phyloP scores from a whole-genome alignment of 2,329 filamentous ascomycete genomes.

The Diaporthe sp. region DNA sequence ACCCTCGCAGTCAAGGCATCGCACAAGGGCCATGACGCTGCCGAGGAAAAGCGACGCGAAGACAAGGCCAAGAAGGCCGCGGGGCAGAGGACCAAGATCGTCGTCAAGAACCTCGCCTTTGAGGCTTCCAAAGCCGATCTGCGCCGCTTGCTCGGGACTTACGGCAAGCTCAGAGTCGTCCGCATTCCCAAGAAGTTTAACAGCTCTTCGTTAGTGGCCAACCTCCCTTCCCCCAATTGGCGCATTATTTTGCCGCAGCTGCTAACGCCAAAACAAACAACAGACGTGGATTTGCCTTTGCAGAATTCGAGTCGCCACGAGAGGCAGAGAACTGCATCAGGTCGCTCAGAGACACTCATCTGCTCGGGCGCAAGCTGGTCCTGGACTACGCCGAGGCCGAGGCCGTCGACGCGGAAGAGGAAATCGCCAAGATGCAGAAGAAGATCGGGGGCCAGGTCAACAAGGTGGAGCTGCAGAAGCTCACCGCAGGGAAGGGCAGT shows the following conservation, averaged over 20 bases:
- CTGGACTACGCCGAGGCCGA: conserved; percentile 93
- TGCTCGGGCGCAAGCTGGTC: conserved; percentile 90
- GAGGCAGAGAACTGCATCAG: conserved; percentile 93
- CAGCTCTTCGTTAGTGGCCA: conserved; percentile 68
- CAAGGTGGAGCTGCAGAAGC: conserved; percentile 90
- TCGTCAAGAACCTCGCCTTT: conserved; percentile 98
- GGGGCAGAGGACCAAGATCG: conserved; percentile 86
- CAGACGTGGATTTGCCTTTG: conserved; percentile 91
- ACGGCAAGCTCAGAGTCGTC: conserved; percentile 92
- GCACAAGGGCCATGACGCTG: conserved; percentile 88
- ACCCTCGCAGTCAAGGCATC: conserved; percentile 88
- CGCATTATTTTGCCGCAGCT: conserved; percentile 11
- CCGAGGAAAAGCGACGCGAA: conserved; percentile 86
- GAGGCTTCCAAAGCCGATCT: conserved; percentile 95
- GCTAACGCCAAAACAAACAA: conserved; percentile 27
- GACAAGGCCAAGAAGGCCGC: conserved; percentile 87
- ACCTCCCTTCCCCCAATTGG: not conserved
- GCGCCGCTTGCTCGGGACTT: conserved; percentile 85
- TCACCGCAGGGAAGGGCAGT: conserved; percentile 77
- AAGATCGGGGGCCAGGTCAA: conserved; percentile 93
- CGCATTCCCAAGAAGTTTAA: conserved; percentile 97
- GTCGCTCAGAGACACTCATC: conserved; percentile 91
- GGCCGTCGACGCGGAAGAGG: conserved; percentile 90
- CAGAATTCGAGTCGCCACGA: conserved; percentile 91
- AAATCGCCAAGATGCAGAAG: conserved; percentile 96